Conservation (phyloP, 225 moss, liverwort and hornwort genomes). For the Takakia lepidozioides region DNA sequence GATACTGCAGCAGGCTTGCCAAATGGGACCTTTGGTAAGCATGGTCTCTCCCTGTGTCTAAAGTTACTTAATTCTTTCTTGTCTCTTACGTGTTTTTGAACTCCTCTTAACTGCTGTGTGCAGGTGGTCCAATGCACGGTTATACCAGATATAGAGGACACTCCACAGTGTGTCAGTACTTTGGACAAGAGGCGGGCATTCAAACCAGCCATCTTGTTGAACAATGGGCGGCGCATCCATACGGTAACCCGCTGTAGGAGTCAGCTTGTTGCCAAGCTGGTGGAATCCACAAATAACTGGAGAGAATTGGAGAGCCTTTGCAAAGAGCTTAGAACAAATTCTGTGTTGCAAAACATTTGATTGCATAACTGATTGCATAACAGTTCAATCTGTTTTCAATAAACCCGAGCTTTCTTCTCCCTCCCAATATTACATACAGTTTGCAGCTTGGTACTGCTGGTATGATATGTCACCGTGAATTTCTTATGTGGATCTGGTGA, state of each 20-base stretch:
- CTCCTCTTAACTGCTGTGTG: no score
- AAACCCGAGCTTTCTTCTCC: no score
- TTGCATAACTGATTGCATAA: no score
- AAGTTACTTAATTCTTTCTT: no score
- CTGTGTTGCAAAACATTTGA: no score
- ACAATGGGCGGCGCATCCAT: constrained; percentile 26
- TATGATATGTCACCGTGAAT: no score
- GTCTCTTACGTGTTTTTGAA: no score
- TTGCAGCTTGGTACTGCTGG: no score
- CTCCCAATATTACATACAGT: no score
- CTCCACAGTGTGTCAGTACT: constrained; percentile 11
- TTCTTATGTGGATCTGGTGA: no score
- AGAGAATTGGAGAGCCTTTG: constrained; percentile 26
- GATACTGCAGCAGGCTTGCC: constrained; percentile 29
- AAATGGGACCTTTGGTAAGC: constrained; percentile 37
- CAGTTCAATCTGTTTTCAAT: no score
- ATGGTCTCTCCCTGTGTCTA: background rate
- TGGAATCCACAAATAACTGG: constrained; percentile 26
- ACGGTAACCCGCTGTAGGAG: constrained; percentile 35
- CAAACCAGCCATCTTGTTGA: constrained; percentile 4
- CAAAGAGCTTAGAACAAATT: constrained; percentile 7
- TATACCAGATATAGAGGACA: constrained; percentile 17
- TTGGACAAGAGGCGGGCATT: constrained; percentile 8
- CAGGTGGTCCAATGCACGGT: constrained; percentile 37
- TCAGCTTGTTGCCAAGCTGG: constrained; percentile 28